Evolutionary conservation across 2,329 filamentous ascomycete genomes (phyloP), one percentile per base, ranked within the genome.

Genomic region (Aspergillus neoniger): DNA sequence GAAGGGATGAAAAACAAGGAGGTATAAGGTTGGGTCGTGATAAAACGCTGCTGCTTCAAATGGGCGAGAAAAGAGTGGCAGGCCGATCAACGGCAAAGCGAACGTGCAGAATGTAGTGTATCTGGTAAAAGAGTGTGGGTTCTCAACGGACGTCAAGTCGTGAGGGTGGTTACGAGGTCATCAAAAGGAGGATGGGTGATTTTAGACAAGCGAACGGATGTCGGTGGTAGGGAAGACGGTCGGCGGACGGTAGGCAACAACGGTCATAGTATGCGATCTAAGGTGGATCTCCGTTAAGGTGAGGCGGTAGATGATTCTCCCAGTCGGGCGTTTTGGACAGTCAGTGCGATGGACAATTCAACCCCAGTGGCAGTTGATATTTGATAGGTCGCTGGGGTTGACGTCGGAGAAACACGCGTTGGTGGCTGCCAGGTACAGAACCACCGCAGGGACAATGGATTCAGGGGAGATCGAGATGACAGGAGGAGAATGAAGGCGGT

Each of bases 131-230:
- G 68, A 73, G 67, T 63, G 71, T 71, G 23, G 59, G 63, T 55
- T 68, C 72, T 73, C 71, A 63, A 68, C 63, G 63, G 69, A 69
- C 72, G 72, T 75, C 73, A 70, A 74, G 72, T 74, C 72, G 72
- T 70, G 69, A 72, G 72, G 65, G 66, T 67, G 63, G 68, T 63
- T 48, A 64, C 63, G 65, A 57, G 64, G 57, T 72, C 71, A 70
- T 73, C 32, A 56, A 67, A 63, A 62, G 51, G 61, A 55, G 55
- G 62, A 53, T 30, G 32, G 50, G 50, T 28, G 55, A 49, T 17
- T 59, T 58, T 38, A 58, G 36, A 38, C 55, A 66, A 70, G 63
- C 59, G 66, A 70, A 67, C 61, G 67, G 54, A 57, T 52, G 61
- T 60, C 59, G 58, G 59, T 61, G 55, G 43, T 58, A 51, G 63